These are phyloP conservation scores for Pachysandra terminalis DNA, from an alignment of 164 flowering plant species.

Conservation along the genomic window DNA sequence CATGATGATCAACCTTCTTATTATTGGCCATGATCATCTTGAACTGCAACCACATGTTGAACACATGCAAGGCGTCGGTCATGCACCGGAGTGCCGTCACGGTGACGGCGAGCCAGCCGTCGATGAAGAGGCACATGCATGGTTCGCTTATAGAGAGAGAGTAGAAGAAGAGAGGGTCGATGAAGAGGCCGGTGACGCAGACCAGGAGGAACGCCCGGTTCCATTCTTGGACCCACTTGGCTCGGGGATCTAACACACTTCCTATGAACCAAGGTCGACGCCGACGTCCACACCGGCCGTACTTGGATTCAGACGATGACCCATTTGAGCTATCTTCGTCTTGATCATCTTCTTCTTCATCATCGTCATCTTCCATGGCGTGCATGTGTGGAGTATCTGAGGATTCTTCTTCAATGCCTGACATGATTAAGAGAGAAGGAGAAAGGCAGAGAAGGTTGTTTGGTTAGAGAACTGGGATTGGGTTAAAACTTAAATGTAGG, in stretches of 20 bases:
- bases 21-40: constrained; percentile 57
- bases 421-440: constrained; percentile 8
- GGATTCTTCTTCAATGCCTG: background rate
- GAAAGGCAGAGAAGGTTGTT: background rate
- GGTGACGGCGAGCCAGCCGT: constrained; percentile 92
- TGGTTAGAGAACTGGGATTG: background rate
- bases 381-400: constrained; percentile 1
- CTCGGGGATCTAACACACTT: constrained; percentile 44
- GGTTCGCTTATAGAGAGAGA: constrained; percentile 72
- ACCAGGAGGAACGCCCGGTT: constrained; percentile 73
- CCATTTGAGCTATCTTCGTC: constrained; percentile 4
- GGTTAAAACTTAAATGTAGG: background rate
- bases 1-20: no score
- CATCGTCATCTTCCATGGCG: constrained; percentile 19
- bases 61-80: constrained; percentile 75
- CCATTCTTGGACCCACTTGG: constrained; percentile 83
- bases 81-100: constrained; percentile 86
- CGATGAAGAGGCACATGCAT: constrained; percentile 81
- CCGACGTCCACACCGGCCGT: constrained; percentile 1
- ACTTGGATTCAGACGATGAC: background rate
- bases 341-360: constrained; percentile 18
- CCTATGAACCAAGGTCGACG: constrained; percentile 23
- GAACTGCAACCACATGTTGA: constrained; percentile 88
- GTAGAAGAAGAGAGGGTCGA: constrained; percentile 95
- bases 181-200: constrained; percentile 67